Conservation (phyloP, 2,329 filamentous ascomycete genomes). For the Pyrenophora teres region DNA sequence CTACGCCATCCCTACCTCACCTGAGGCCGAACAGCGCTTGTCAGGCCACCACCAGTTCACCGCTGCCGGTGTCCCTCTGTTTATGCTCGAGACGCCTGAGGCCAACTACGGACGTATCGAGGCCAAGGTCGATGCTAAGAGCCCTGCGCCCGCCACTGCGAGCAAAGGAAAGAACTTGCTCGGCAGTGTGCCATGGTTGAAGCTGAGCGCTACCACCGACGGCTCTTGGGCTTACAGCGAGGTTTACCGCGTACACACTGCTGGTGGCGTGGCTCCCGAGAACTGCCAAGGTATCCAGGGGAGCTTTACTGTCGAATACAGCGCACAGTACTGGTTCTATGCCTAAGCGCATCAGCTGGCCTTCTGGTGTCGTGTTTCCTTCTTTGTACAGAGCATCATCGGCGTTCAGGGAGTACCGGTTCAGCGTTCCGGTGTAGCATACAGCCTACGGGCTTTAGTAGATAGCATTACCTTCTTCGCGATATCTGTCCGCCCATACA, state of each 20-base stretch:
- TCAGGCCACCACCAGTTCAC: slow-evolving; percentile 84
- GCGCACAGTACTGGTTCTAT: slow-evolving; percentile 76
- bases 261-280: slow-evolving; percentile 74
- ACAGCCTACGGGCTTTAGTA: slow-evolving; percentile 20
- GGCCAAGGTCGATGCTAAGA: slow-evolving; percentile 65
- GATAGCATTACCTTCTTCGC: slow-evolving; percentile 28
- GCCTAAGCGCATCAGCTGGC: slow-evolving; percentile 17
- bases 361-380: background rate
- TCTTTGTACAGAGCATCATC: slow-evolving; percentile 38
- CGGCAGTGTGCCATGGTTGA: slow-evolving; percentile 80
- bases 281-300: slow-evolving; percentile 70
- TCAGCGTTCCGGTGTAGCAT: slow-evolving; percentile 16
- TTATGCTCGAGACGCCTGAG: slow-evolving; percentile 69
- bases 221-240: slow-evolving; percentile 61
- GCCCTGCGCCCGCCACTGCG: slow-evolving; percentile 66
- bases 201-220: slow-evolving; percentile 57
- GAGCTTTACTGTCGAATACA: slow-evolving; percentile 76
- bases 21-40: slow-evolving; percentile 61
- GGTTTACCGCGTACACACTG: slow-evolving; percentile 84
- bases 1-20: slow-evolving; percentile 59
- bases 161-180: slow-evolving; percentile 60
- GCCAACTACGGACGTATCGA: slow-evolving; percentile 63
- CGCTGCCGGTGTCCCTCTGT: slow-evolving; percentile 72
- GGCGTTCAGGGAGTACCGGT: slow-evolving; percentile 33
- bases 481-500: slow-evolving; percentile 21